phyloP scores from a whole-genome alignment of 2,329 filamentous ascomycete genomes.

The Volutella citrinella region DNA sequence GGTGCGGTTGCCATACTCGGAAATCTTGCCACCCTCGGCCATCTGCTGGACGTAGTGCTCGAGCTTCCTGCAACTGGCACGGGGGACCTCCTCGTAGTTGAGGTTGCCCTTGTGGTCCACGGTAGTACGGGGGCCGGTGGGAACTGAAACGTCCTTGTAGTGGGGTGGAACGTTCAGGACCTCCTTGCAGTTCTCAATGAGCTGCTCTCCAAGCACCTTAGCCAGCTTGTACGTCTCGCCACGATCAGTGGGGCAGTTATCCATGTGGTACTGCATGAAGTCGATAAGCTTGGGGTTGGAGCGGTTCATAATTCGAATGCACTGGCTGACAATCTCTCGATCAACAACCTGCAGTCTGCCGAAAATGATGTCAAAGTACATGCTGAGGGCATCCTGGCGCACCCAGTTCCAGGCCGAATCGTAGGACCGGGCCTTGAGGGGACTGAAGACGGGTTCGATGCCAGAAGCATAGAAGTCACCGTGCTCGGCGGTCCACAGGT shows the following conservation, averaged over 20 bases:
- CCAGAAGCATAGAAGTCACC: conserved; percentile 94
- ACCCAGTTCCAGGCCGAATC: conserved; percentile 99
- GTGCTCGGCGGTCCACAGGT: conserved; percentile 93
- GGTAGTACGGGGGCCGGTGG: conserved; percentile 89
- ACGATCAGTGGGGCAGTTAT: conserved; percentile 94
- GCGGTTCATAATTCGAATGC: conserved; percentile 98
- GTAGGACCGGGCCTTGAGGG: conserved; percentile 92
- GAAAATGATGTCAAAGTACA: conserved; percentile 99
- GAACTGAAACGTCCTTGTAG: conserved; percentile 93
- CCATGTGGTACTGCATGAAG: conserved; percentile 99
- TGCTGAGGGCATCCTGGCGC: conserved; percentile 91
- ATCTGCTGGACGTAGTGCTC: conserved; percentile 99
- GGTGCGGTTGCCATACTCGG: conserved; percentile 95
- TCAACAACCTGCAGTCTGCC: conserved; percentile 90
- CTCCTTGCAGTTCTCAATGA: conserved; percentile 97
- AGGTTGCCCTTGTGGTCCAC: conserved; percentile 90
- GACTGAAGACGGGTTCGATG: conserved; percentile 90
- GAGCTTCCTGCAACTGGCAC: conserved; percentile 88
- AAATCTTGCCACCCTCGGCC: conserved; percentile 97
- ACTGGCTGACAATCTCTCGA: conserved; percentile 96
- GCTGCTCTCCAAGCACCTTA: conserved; percentile 86
- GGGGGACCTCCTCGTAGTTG: conserved; percentile 83
- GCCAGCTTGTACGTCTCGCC: conserved; percentile 98
- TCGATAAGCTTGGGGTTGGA: conserved; percentile 94
- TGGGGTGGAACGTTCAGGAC: conserved; percentile 79